Conservation (phyloP, 1,284 basidiomycete genomes). For the Naganishia albida region DNA sequence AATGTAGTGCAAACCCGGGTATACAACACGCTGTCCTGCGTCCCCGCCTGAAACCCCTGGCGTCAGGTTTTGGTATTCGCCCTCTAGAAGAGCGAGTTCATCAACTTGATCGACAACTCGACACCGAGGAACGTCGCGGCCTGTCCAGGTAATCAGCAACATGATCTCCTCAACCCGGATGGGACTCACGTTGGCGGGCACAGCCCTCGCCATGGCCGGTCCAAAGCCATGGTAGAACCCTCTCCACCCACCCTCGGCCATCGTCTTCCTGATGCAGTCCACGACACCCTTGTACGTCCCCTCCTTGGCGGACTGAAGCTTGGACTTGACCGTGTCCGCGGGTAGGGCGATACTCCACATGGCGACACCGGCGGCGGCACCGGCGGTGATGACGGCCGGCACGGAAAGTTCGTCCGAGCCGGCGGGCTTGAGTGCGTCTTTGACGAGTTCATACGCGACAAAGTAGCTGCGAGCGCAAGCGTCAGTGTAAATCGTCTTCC, state of each 20-base stretch:
- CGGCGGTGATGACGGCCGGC: constrained; percentile 83
- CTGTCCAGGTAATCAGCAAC: constrained; percentile 27
- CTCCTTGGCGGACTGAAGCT: constrained; percentile 92
- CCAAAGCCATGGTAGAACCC: constrained; percentile 98
- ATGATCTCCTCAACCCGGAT: neutral
- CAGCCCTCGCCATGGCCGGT: constrained; percentile 87
- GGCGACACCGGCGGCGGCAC: constrained; percentile 91
- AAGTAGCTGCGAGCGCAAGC: constrained; percentile 70
- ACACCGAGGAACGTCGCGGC: constrained; percentile 54
- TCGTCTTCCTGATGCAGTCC: constrained; percentile 89
- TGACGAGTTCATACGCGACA: constrained; percentile 92
- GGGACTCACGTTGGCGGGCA: constrained; percentile 60
- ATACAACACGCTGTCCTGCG: neutral
- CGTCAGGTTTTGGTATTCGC: neutral
- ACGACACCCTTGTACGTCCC: constrained; percentile 93
- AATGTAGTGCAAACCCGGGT: no score
- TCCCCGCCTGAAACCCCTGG: neutral
- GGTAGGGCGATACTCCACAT: constrained; percentile 98
- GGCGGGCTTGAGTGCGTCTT: constrained; percentile 74
- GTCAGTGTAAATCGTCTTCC: neutral
- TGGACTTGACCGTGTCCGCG: constrained; percentile 93
- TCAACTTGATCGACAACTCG: constrained; percentile 53
- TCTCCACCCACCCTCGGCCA: constrained; percentile 82
- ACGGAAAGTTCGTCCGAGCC: constrained; percentile 82
- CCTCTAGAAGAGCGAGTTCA: constrained; percentile 49